These are phyloP conservation scores for Fusarium scirpi DNA, from an alignment of 2,329 filamentous ascomycete genomes.

Conservation along the genomic window DNA sequence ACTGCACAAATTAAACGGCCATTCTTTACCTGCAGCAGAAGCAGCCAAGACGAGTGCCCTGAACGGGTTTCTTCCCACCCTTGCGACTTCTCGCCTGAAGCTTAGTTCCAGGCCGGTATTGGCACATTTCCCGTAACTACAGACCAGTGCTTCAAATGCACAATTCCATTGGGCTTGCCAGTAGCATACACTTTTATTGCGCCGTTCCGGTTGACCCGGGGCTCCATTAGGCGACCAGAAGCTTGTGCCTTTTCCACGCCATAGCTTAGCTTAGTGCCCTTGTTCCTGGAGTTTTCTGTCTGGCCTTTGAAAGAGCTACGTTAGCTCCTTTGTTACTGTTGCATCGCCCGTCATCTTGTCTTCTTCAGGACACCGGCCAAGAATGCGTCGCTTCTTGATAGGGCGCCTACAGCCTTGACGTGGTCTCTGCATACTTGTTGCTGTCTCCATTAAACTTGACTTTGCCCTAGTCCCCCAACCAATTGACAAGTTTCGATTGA, in stretches of 20 bases:
- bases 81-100: slow-evolving; percentile 11
- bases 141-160: slow-evolving; percentile 2
- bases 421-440: slow-evolving; percentile 25
- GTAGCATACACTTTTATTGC: slow-evolving; percentile 13
- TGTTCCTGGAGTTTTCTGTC: slow-evolving; percentile 29
- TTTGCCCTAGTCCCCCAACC: slow-evolving; percentile 24
- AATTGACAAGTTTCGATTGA: slow-evolving; percentile 35
- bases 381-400: slow-evolving; percentile 23
- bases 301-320: slow-evolving; percentile 13
- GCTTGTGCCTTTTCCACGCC: slow-evolving; percentile 32
- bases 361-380: slow-evolving; percentile 43
- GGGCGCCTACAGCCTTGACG: slow-evolving; percentile 25
- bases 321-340: slow-evolving; percentile 27
- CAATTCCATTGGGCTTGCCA: slow-evolving; percentile 14
- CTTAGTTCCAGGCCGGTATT: slow-evolving; percentile 8
- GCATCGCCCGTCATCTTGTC: slow-evolving; percentile 23
- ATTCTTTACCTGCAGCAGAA: slow-evolving; percentile 20
- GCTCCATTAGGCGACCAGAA: slow-evolving; percentile 20
- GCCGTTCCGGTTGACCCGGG: slow-evolving; percentile 24
- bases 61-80: slow-evolving; percentile 10
- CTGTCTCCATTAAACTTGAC: slow-evolving; percentile 18
- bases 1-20: slow-evolving; percentile 12
- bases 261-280: slow-evolving; percentile 13
- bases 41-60: slow-evolving; percentile 16
- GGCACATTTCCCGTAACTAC: background rate